These are phyloP conservation scores for Lathyrus aphaca DNA, from an alignment of 306 rosid genomes.

Conservation along the genomic window DNA sequence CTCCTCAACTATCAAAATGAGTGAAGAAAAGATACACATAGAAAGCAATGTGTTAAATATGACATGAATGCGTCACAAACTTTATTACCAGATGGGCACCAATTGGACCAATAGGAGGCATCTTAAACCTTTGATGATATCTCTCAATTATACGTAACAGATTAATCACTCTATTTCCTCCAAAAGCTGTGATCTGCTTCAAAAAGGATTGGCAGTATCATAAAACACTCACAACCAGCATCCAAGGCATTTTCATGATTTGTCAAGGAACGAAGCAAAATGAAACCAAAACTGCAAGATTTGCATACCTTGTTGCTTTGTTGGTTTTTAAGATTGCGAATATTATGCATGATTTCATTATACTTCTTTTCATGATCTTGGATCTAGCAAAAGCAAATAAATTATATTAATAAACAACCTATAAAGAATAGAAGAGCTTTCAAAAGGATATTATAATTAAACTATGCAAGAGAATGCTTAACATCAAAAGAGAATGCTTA, in stretches of 20 bases:
- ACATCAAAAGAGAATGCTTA: constrained; percentile 11
- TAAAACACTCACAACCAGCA: constrained; percentile 7
- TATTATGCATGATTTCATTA: constrained; percentile 20
- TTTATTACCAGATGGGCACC: constrained; percentile 76
- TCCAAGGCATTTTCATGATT: constrained; percentile 17
- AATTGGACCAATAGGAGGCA: constrained; percentile 90
- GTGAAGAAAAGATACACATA: background rate
- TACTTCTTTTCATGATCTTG: constrained; percentile 49
- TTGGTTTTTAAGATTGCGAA: constrained; percentile 52
- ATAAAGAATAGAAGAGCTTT: constrained; percentile 5
- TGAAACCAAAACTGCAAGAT: constrained; percentile 16
- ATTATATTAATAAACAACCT: constrained; percentile 9
- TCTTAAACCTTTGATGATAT: constrained; percentile 58
- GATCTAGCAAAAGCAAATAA: constrained; percentile 53
- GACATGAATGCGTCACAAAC: constrained; percentile 31
- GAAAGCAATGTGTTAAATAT: constrained; percentile 17
- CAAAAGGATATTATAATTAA: constrained; percentile 3
- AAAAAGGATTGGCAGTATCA: constrained; percentile 35
- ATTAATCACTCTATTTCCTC: constrained; percentile 69
- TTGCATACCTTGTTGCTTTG: constrained; percentile 70
- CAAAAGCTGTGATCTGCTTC: constrained; percentile 77
- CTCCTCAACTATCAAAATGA: constrained; percentile 4
- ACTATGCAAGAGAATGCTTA: background rate
- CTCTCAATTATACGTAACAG: constrained; percentile 68
- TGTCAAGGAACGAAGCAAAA: constrained; percentile 17